These are phyloP conservation scores for Didymella glomerata DNA, from an alignment of 2,329 filamentous ascomycete species.

Conservation along the genomic window DNA sequence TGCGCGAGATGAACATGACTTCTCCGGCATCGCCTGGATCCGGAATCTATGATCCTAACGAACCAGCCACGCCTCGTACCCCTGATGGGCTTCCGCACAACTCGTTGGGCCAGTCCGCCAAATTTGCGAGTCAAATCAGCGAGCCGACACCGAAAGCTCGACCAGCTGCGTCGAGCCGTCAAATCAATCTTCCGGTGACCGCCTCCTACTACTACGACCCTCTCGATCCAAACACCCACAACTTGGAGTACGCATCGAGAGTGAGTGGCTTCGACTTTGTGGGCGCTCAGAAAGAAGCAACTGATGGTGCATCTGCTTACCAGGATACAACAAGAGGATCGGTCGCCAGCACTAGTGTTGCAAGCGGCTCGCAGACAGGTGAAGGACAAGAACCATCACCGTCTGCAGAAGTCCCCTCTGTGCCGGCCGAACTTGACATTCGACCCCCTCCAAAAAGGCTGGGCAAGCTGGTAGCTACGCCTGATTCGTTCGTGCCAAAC, in stretches of 20 bases:
- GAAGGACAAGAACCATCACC: slow-evolving; percentile 28
- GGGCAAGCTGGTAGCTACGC: slow-evolving; percentile 71
- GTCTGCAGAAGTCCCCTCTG: slow-evolving; percentile 30
- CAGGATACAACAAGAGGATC: slow-evolving; percentile 44
- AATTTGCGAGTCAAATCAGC: slow-evolving; percentile 43
- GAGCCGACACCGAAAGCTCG: slow-evolving; percentile 51
- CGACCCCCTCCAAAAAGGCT: slow-evolving; percentile 57
- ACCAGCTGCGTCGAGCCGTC: slow-evolving; percentile 50
- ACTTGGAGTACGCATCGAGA: slow-evolving; percentile 55
- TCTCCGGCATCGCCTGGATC: slow-evolving; percentile 54
- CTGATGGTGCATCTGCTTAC: slow-evolving; percentile 33
- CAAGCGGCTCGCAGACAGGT: slow-evolving; percentile 26
- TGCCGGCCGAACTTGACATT: slow-evolving; percentile 44
- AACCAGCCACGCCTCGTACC: slow-evolving; percentile 52
- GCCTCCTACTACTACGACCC: slow-evolving; percentile 57
- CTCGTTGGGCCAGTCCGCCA: slow-evolving; percentile 39
- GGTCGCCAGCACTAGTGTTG: slow-evolving; percentile 28
- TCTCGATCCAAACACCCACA: slow-evolving; percentile 56
- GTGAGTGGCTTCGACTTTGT: slow-evolving; percentile 57
- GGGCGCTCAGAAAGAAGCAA: slow-evolving; percentile 29
- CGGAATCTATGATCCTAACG: slow-evolving; percentile 44
- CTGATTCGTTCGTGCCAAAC: slow-evolving; percentile 71
- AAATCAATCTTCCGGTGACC: slow-evolving; percentile 55
- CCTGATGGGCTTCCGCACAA: slow-evolving; percentile 47
- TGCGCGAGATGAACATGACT: slow-evolving; percentile 60